These are phyloP conservation scores for Pulveroboletus sp. DNA, from an alignment of 768 basidiomycete species.

Conservation along the genomic window DNA sequence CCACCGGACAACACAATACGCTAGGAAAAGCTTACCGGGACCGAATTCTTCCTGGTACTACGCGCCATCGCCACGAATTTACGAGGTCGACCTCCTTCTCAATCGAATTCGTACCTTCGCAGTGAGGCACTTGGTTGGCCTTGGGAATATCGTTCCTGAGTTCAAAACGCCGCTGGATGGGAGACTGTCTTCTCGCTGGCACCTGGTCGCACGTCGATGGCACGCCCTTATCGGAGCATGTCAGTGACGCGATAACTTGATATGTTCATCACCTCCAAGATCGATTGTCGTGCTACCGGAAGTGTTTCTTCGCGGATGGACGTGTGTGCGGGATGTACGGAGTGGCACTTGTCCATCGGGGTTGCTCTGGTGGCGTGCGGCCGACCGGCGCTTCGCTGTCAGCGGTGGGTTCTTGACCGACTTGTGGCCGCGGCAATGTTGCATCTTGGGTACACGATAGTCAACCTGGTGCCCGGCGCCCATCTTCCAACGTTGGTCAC, in stretches of 20 bases:
- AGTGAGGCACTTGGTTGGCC: too few relatives aligned
- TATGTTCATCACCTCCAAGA: constrained; percentile 43
- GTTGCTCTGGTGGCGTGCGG: constrained; percentile 22
- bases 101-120: too few relatives aligned
- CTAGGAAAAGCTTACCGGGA: too few relatives aligned
- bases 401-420: constrained; percentile 53
- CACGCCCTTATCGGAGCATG: constrained; percentile 10
- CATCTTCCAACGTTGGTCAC: constrained; percentile 41
- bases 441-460: constrained; percentile 57
- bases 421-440: constrained; percentile 60
- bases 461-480: constrained; percentile 42
- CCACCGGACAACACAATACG: too few relatives aligned
- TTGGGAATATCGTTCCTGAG: constrained; percentile 23
- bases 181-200: constrained; percentile 46
- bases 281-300: constrained; percentile 45
- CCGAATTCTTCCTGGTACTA: too few relatives aligned
- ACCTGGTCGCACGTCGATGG: background rate
- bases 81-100: too few relatives aligned
- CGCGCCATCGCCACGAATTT: too few relatives aligned
- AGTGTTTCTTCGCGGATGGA: constrained; percentile 38
- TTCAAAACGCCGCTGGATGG: constrained; percentile 43
- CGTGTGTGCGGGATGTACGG: constrained; percentile 36
- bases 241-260: constrained; percentile 31
- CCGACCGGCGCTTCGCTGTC: constrained; percentile 50
- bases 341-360: constrained; percentile 23